Conservation (phyloP, 371 early-diverging fungal species). For the Mortierella sp. region DNA sequence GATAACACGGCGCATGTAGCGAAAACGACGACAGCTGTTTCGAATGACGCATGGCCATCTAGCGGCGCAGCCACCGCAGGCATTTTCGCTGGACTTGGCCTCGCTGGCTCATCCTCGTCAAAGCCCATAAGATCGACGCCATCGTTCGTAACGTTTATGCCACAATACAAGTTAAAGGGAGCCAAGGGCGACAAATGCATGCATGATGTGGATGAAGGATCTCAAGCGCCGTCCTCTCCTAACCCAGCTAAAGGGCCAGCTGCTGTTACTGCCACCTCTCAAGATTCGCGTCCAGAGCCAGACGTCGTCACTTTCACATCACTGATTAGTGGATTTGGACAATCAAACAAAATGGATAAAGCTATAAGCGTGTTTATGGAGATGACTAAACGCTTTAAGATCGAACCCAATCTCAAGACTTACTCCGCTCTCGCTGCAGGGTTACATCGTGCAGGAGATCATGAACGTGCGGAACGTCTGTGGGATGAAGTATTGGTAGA, state of each 20-base stretch:
- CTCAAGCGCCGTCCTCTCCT: no score
- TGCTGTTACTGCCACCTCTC: neutral
- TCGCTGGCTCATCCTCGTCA: neutral
- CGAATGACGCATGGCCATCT: neutral
- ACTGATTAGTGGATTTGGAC: conserved; percentile 44
- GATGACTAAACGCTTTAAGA: conserved; percentile 27
- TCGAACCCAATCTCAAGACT: conserved; percentile 53
- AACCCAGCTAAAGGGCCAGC: neutral
- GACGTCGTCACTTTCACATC: conserved; percentile 46
- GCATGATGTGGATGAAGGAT: neutral
- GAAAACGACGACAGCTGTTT: neutral
- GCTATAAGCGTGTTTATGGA: conserved; percentile 32
- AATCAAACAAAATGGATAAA: conserved; percentile 28
- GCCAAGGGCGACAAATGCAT: neutral
- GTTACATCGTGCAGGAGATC: conserved; percentile 35
- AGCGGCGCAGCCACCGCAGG: neutral
- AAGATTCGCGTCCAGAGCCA: conserved; percentile 21
- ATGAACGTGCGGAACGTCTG: conserved; percentile 30
- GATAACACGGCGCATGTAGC: neutral
- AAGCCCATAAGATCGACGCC: neutral
- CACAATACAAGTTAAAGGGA: neutral
- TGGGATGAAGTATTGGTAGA: conserved; percentile 44
- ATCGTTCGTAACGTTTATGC: neutral
- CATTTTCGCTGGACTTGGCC: neutral
- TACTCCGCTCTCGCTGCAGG: conserved; percentile 39